phyloP scores from a whole-genome alignment of 805 yeast species.

The Candida insectalens region DNA sequence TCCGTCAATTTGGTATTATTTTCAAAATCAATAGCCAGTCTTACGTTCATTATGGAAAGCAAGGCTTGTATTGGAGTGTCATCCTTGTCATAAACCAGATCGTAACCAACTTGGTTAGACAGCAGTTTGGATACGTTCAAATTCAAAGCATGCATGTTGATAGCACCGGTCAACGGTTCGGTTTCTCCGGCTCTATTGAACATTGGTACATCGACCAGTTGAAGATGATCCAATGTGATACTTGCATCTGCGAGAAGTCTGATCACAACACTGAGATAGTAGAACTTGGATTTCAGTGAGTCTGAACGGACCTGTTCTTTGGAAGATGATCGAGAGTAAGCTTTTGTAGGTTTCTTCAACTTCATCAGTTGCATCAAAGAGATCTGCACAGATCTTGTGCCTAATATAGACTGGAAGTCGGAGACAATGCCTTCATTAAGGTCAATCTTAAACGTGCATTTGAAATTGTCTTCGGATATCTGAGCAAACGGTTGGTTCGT shows the following conservation, averaged over 20 bases:
- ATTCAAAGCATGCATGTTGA: slow-evolving; percentile 12
- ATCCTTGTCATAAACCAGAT: slow-evolving; percentile 27
- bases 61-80: slow-evolving; percentile 34
- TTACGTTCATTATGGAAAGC: slow-evolving; percentile 28
- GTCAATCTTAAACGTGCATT: too few species aligned
- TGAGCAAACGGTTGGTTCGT: too few species aligned
- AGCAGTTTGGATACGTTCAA: slow-evolving; percentile 10
- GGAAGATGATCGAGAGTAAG: too few species aligned
- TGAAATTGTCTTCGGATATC: too few species aligned
- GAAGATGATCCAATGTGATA: slow-evolving; percentile 14
- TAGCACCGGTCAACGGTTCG: too few species aligned
- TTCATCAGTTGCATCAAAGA: neutral
- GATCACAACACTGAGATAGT: slow-evolving; percentile 10
- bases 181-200: too few species aligned
- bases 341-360: neutral
- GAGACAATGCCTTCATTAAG: neutral
- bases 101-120: slow-evolving; percentile 32
- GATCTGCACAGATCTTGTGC: neutral
- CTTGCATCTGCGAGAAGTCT: slow-evolving; percentile 15
- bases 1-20: slow-evolving; percentile 17
- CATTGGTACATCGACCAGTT: slow-evolving; percentile 15
- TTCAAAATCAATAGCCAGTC: slow-evolving; percentile 16
- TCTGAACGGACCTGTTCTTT: too few species aligned
- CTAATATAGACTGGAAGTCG: neutral
- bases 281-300: too few species aligned